Evolutionary conservation across 768 basidiomycete species (phyloP), one percentile per base, ranked within the genome.

Genomic region (Postia placenta): DNA sequence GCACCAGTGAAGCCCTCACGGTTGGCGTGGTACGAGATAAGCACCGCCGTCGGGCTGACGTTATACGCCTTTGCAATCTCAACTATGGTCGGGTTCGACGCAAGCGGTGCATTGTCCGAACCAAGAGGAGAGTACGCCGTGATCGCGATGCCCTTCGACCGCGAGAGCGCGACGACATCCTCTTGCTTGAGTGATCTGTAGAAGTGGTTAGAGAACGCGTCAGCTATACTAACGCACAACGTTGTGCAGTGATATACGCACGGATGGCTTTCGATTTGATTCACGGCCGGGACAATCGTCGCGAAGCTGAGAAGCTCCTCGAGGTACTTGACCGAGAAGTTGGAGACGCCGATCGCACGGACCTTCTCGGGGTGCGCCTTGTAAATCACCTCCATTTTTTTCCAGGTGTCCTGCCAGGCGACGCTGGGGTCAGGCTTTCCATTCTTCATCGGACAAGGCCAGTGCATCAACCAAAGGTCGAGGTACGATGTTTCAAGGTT

Each of bases 381-480:
- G 69, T 78, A 74, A 12, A 91, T 61, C 53, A 74, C 76, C 62
- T 85, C 87, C 81, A 92, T 85, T 45, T 68, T 63, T 58, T 80
- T 81, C 89, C 89, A 92, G 25, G 88, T 87, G 57, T 92, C 76
- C 41, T 83, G 67, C 79, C 87, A 86, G 59, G 79, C 75, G 60
- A 70, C 65, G 15, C 61, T 69, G 58, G 71, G 76, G 58, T 85
- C 79, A 5, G 81, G 70, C 49, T 71, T 68, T 44, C 71, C 71
- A 50, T 78, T 79, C 37, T 57, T 56, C 79, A 87, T 79, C 27
- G 87, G 83, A 17, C 84, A 79, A 12, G 89, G 90, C 88, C 87
- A 89, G 67, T 89, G 87, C 76, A 89, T 80, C 50, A 88, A 70
- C 78, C 85, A 92, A 22, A 92, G 78, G 60, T 93, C 88, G 41